Conservation (phyloP, 345 rosid genomes). For the Gossypium longicalyx region DNA sequence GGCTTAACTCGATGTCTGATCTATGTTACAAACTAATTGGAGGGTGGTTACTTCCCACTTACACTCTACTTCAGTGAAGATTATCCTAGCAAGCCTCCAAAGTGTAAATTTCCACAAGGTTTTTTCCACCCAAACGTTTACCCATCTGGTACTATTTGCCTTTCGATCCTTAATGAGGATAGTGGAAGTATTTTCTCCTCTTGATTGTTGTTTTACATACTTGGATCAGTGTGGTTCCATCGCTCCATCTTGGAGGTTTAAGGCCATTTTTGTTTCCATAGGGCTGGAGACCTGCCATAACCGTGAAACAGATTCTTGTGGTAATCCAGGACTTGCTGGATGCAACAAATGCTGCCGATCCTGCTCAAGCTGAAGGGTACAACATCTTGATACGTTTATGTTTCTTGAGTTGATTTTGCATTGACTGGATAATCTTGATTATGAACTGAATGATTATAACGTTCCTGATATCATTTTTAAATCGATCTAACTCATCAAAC, state of each 20-base stretch:
- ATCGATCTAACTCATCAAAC: not conserved
- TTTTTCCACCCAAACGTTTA: slow-evolving; percentile 89
- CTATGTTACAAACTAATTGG: slow-evolving; percentile 67
- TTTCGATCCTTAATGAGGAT: slow-evolving; percentile 84
- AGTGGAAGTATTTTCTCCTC: slow-evolving; percentile 41
- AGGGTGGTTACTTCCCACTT: slow-evolving; percentile 77
- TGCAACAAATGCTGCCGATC: slow-evolving; percentile 78
- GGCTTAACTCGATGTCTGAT: not conserved
- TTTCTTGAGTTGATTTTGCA: not conserved
- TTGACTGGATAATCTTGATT: not conserved
- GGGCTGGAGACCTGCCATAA: slow-evolving; percentile 96
- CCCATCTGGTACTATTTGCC: slow-evolving; percentile 90
- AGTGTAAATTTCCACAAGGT: slow-evolving; percentile 73
- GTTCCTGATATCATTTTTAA: not conserved
- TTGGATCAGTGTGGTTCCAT: not conserved
- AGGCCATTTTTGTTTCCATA: slow-evolving; percentile 19
- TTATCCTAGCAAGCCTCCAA: slow-evolving; percentile 88
- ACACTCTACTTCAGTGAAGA: slow-evolving; percentile 79
- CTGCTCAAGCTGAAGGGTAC: slow-evolving; percentile 92
- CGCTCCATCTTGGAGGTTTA: not conserved
- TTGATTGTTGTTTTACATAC: not conserved
- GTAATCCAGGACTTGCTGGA: slow-evolving; percentile 87
- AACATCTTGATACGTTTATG: slow-evolving; percentile 83
- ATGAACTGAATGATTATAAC: not conserved
- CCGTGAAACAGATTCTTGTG: slow-evolving; percentile 85